A percentile compares a stretch with the other conserved stretches of the same genome.
phyloP scores from a whole-genome alignment of 1,284 basidiomycete species.

The Heterobasidion annosum region DNA sequence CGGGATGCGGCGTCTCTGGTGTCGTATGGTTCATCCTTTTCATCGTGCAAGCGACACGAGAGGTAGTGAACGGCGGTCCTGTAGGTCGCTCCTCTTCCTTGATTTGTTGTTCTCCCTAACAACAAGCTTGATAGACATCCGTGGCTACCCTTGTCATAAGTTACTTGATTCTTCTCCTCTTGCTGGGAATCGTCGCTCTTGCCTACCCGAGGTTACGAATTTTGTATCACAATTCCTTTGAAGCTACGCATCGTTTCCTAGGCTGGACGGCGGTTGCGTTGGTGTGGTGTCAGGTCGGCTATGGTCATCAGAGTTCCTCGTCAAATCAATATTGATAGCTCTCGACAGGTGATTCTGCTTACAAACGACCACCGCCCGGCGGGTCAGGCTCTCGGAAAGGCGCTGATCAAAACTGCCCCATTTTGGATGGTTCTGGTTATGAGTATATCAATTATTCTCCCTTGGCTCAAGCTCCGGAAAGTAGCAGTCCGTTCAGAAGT shows the following conservation, averaged over 20 bases:
- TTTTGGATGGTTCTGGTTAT: slow-evolving; percentile 48
- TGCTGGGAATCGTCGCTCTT: slow-evolving; percentile 40
- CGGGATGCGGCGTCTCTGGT: slow-evolving; percentile 45
- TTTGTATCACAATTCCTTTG: slow-evolving; percentile 42
- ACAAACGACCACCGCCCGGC: slow-evolving; percentile 41
- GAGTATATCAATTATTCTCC: slow-evolving; percentile 42
- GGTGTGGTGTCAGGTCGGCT: slow-evolving; percentile 43
- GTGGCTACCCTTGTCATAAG: slow-evolving; percentile 41
- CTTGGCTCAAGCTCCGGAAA: slow-evolving; percentile 46
- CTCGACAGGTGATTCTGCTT: slow-evolving; percentile 33
- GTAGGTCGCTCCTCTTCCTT: slow-evolving; percentile 17
- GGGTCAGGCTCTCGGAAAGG: slow-evolving; percentile 29
- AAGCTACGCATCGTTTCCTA: slow-evolving; percentile 45
- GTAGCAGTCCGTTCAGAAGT: slow-evolving; percentile 43
- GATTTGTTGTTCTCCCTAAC: not conserved
- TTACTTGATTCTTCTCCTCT: slow-evolving; percentile 38
- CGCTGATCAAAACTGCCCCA: slow-evolving; percentile 33
- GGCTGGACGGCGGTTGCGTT: slow-evolving; percentile 46
- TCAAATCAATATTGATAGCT: not conserved
- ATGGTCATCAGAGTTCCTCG: not conserved
- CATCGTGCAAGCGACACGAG: slow-evolving; percentile 42
- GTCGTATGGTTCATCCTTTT: slow-evolving; percentile 43
- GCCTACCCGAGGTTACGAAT: slow-evolving; percentile 39
- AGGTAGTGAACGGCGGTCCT: slow-evolving; percentile 29
- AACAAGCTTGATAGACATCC: slow-evolving; percentile 25